Base-by-base conservation (phyloP, 208 protist species). In the Leptomonas pyrrhocoris region DNA sequence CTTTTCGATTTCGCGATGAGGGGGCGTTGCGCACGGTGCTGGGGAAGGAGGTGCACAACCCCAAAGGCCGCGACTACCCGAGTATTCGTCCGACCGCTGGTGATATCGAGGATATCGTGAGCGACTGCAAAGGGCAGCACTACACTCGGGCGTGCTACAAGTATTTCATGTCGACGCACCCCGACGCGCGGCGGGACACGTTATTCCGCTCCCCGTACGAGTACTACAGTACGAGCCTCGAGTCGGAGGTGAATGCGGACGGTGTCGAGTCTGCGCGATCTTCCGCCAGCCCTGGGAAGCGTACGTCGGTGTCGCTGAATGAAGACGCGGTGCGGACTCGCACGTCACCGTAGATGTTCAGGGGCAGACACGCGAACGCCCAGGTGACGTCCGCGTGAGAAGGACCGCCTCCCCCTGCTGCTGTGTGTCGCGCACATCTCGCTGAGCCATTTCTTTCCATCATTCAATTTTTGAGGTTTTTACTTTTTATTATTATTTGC, bases 111-210 rank as follows among this genome's bases (percentile, higher is more conserved):
- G 89, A 97, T 30, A 96, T 96, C 74, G 74, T 95, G 18, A 61
- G 77, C n/a, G 93, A 96, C 56, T 83, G 80, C 74, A 92, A 92
- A 57, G 84, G 77, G 18, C 84, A 93, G 74, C 93, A 97, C 72
- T 96, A 94, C 74, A 94, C 93, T 19, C 81, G 90, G 18, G 93
- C 93, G 0, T 97, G 93, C 79, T 95, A 93, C 68, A 92, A 93
- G 73, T 96, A 96, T 72, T 97, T 96, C 63, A 84, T 94, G 79
- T 77, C 90, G n/a, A 97, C 88, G 0, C 90, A 96, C 65, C 85
- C 81, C 23, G 83, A 77, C 50, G 89, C 83, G 0, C 72, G 77
- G 18, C 89, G 92, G 38, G 92, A 97, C 64, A 93, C 88, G 11
- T 76, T 97, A 36, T 97, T 97, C 59, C 85, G 88, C 55, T 94